Percentiles rank a stretch among this genome's conserved stretches.
phyloP scores from a whole-genome alignment of 83 land plant species.

The Larix sibirica region DNA sequence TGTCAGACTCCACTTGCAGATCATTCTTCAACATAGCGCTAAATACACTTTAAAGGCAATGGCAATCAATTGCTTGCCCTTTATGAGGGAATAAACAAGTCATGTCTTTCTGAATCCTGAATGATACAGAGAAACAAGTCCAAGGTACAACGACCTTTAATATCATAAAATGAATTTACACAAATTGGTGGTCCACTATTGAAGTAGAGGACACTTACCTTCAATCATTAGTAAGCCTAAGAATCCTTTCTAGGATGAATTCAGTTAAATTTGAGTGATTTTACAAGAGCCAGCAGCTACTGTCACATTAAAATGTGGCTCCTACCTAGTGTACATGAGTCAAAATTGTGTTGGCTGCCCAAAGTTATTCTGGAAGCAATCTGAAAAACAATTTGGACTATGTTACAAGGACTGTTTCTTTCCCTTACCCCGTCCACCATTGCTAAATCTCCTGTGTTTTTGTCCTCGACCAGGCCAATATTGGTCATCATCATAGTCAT shows the following conservation, averaged over 20 bases:
- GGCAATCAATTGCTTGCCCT: slow-evolving; percentile 1
- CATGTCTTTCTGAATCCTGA: slow-evolving; percentile 11
- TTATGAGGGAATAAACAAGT: not conserved
- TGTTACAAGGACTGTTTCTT: slow-evolving; percentile 36
- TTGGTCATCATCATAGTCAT: slow-evolving; percentile 28
- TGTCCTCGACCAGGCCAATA: slow-evolving; percentile 35
- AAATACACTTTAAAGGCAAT: slow-evolving; percentile 9
- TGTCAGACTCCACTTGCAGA: not conserved
- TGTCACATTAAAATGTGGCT: slow-evolving; percentile 7
- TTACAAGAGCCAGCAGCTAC: slow-evolving; percentile 16
- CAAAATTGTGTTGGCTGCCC: slow-evolving; percentile 13
- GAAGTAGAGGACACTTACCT: slow-evolving; percentile 15
- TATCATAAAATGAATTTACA: slow-evolving; percentile 13
- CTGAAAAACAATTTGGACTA: slow-evolving; percentile 9
- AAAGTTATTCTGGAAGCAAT: slow-evolving; percentile 8
- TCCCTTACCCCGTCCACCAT: slow-evolving; percentile 30
- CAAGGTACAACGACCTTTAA: not conserved
- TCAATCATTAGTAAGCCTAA: slow-evolving; percentile 1
- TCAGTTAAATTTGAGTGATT: slow-evolving; percentile 8
- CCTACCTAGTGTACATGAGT: slow-evolving; percentile 15
- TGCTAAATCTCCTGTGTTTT: slow-evolving; percentile 23
- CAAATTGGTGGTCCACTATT: slow-evolving; percentile 12
- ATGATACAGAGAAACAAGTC: slow-evolving; percentile 14
- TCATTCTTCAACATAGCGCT: not conserved
- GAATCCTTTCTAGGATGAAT: slow-evolving; percentile 13